Evolutionary conservation across 2,329 filamentous ascomycete species (phyloP), one percentile per base, ranked within the genome.

Genomic region (Beauveria rudraprayagi): DNA sequence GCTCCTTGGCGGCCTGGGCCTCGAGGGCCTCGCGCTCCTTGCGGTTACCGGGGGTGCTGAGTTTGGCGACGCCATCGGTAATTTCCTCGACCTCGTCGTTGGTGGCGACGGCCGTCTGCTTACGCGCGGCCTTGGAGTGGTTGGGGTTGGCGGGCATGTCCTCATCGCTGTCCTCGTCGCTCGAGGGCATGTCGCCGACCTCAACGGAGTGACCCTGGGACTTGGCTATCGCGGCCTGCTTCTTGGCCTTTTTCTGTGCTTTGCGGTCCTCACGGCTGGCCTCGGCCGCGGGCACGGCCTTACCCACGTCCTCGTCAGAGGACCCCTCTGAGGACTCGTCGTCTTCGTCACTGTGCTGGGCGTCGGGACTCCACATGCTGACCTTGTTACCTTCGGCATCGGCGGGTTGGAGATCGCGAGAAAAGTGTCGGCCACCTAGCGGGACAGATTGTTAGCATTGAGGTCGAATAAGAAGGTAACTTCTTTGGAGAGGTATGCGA

Each of bases 351-450:
- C 75, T 71, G 43, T 75, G 72, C 60, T 77, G 68, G 53, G 76
- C 76, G 37, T 84, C 77, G 71, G 86, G 84, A 72, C 83, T 86
- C 90, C 93, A 96, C 83, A 96, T 93, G 80, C 89, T 87, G 65
- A 93, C 81, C 67, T 91, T 86, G 70, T 94, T 94, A 68, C 93
- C 94, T 71, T 97, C 90, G 67, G 87, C 87, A 70, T 97, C 92
- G 70, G 94, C 78, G 22, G 92, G 92, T 74, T 90, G 87, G 52
- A 97, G 86, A 73, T 97, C 88, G 66, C 91, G 89, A 67, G 92
- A 97, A 79, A 95, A 99, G 71, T 96, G 88, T 77, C 97, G 96
- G 71, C 94, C 94, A 65, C 92, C 92, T 96, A 66, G 26, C 30
- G 26, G 30, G 40, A 34, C n/a, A 59, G 19, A 22, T 24, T 67